These are phyloP conservation scores for Aspergillus terreus DNA, from an alignment of 2,329 filamentous ascomycete species.

Conservation along the genomic window DNA sequence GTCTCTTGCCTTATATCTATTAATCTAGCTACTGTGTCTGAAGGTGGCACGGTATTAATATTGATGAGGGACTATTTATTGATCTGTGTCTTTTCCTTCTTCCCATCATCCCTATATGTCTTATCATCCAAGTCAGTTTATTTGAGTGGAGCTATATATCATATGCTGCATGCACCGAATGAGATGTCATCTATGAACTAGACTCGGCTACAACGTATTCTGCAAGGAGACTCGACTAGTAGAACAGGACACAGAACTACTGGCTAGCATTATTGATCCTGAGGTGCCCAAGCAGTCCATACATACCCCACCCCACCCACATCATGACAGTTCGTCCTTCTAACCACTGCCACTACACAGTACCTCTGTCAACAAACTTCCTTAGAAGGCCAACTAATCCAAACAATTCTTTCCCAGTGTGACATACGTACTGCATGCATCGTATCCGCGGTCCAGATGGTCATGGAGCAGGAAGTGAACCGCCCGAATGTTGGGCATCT, in stretches of 20 bases:
- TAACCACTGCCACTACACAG: not conserved
- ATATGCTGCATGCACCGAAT: no score
- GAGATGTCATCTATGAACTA: no score
- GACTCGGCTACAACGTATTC: not conserved
- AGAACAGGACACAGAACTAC: no score
- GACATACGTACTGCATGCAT: not conserved
- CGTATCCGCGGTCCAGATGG: not conserved
- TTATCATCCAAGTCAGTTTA: no score
- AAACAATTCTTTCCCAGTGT: not conserved
- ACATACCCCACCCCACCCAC: not conserved
- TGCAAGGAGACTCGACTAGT: not conserved
- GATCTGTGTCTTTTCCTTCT: no score
- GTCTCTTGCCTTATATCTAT: no score
- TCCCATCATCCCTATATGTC: no score
- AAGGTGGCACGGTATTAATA: no score
- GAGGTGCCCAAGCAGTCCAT: not conserved
- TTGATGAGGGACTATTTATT: no score
- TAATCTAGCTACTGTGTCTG: no score
- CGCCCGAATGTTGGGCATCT: constrained; percentile 1
- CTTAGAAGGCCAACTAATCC: not conserved
- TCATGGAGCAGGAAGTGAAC: not conserved
- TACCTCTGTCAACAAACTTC: not conserved
- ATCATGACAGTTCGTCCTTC: not conserved
- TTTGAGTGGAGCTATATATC: no score
- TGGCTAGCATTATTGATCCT: not conserved